Evolutionary conservation across 108 stramenopile genomes (phyloP), one percentile per base, ranked within the genome.

Genomic region (Nannochloropsis salina): DNA sequence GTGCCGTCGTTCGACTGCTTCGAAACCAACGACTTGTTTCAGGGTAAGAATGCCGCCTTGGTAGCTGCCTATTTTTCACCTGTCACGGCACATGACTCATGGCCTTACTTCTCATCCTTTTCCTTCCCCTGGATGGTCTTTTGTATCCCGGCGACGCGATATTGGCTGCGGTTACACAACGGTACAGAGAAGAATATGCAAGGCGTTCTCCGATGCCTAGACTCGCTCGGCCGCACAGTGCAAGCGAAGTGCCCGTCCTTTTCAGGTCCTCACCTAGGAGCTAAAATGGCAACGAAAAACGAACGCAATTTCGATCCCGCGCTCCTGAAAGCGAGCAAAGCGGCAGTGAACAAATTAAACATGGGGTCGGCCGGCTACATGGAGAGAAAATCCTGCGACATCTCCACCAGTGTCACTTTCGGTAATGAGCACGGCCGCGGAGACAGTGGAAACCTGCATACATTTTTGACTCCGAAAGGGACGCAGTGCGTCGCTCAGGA

Each of bases 1-100:
- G 90, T 92, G 41, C 88, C 91, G 22, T 90, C 90, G 80, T 83
- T 83, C 83, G 90, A 90, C 21, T 43, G 88, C 41, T 92, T 92
- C 85, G 91, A 91, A 18, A 91, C 92, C 43, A 85, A 84, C 45
- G 91, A 91, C 41, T 47, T 92, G 4, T 91, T 84, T 45, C 88
- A 90, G 86, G 86, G 74, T 80, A 91, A 88, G 47, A 89, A 92
- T 85, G 42, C 91, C 42, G 44, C 43, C 74, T 31, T 90, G 45
- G 91, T 92, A 61, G 90, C 31, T 31, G 31, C 31, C 31, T 31
- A 31, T 31, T 31, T 31, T 31, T 31, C 31, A 31, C 31, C 31
- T 31, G 31, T 31, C 31, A 31, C 31, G 31, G 31, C 31, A 0
- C 31, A 31, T 31, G 31, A 31, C 31, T 31, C 31, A 31, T 31